Base-by-base conservation (phyloP, 768 basidiomycete genomes). In the Rhizopogon vinicolor region DNA sequence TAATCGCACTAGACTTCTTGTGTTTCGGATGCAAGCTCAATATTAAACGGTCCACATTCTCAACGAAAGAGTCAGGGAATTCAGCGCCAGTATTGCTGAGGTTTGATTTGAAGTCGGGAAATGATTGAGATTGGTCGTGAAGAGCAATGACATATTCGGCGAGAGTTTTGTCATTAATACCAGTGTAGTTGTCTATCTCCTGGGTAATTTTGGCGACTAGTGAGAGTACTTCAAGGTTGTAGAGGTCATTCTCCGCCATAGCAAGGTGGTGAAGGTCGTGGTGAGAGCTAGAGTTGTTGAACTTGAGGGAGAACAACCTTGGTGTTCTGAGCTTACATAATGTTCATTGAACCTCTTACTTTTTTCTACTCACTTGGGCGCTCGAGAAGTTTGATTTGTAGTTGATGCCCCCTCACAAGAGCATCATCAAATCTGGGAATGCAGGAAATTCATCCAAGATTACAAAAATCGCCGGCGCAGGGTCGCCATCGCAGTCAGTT, bases 1-100 rank as follows among this genome's bases (percentile, higher is more conserved):
- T 62, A 37, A 69, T 69, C 16, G 64, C 53, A 22, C 70, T 66
- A 29, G 77, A 77, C 70, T 91, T 91, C 78, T 92, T 97, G 77
- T 98, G 89, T 65, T 93, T 97, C 1, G 96, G 97, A 63, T 99
- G 96, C 79, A 98, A 84, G 55, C 82, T 91, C 53, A 97, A 82
- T 62, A 99, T 92, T 51, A 98, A 83, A 18, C 97, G 89, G 74
- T 99, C 96, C 35, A 98, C 83, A 65, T 88, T 95, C 69, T 94
- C 89, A 55, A 96, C 74, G 67, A 98, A 91, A 28, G 91, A 91
- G 58, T 91, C 91, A 3, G 93, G 88, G 65, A 98, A 94, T 60
- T 84, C 85, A 18, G 91, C 90, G 19, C 86, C 93, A 57, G 82
- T 76, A 57, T 87, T 85, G 53, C 79, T 78, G 44, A 98, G 81